These are phyloP conservation scores for Phytophthora vignae DNA, from an alignment of 352 stramenopile species.

Conservation along the genomic window DNA sequence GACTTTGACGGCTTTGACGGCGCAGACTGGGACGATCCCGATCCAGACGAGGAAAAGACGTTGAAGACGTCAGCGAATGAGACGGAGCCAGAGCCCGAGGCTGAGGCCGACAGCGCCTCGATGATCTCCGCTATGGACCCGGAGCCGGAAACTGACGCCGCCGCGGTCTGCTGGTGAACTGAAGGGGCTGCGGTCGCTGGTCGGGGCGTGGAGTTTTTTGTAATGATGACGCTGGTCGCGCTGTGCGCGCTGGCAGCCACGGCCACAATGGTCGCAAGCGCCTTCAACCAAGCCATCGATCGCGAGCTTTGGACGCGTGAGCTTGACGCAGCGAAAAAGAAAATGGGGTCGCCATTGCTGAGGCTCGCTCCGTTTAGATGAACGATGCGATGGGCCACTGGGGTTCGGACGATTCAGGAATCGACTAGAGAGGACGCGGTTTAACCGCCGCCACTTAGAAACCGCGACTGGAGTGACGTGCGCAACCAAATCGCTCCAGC, in stretches of 20 bases:
- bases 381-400: background rate
- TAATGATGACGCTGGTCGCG: background rate
- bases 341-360: background rate
- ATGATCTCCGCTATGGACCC: background rate
- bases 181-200: background rate
- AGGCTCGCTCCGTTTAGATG: background rate
- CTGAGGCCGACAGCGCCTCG: conserved; percentile 9
- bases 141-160: background rate
- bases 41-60: conserved; percentile 4
- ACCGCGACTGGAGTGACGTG: background rate
- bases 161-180: background rate
- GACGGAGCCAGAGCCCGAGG: conserved; percentile 3
- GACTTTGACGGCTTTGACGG: background rate
- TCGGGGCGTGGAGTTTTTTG: background rate
- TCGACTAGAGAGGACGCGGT: conserved; percentile 1
- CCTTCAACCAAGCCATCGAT: background rate
- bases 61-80: conserved; percentile 26
- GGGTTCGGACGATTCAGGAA: background rate
- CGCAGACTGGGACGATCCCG: background rate
- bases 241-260: background rate
- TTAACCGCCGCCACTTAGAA: background rate
- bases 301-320: background rate
- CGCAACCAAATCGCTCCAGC: conserved; percentile 3
- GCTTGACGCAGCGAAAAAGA: background rate
- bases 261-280: background rate